These are phyloP conservation scores for Rhodotorula babjevae DNA, from an alignment of 768 basidiomycete genomes.

Conservation along the genomic window DNA sequence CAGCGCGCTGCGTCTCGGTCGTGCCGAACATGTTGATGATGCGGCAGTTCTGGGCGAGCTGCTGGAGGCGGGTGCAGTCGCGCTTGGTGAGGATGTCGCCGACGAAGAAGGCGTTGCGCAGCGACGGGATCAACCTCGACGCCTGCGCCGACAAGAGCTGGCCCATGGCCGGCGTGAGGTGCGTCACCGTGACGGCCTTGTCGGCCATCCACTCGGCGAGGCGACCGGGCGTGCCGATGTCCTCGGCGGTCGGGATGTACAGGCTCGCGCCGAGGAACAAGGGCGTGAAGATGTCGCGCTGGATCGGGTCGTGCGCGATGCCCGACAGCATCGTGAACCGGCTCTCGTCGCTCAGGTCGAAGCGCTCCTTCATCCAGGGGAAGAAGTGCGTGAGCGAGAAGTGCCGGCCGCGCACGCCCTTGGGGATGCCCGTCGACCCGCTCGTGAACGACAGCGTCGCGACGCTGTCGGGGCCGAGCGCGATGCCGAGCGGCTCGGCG, in stretches of 20 bases:
- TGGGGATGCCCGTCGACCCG: slow-evolving; percentile 95
- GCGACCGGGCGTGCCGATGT: slow-evolving; percentile 92
- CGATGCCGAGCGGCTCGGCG: slow-evolving; percentile 70
- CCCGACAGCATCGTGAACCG: slow-evolving; percentile 98
- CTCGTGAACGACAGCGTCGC: slow-evolving; percentile 95
- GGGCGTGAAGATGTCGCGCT: slow-evolving; percentile 98
- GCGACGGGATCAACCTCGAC: slow-evolving; percentile 72
- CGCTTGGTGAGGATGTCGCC: slow-evolving; percentile 99
- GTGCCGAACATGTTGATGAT: slow-evolving; percentile 99
- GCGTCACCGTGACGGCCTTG: slow-evolving; percentile 85
- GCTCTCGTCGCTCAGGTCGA: slow-evolving; percentile 65
- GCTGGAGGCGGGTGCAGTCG: slow-evolving; percentile 88
- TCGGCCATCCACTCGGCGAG: slow-evolving; percentile 98
- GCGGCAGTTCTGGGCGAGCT: slow-evolving; percentile 80
- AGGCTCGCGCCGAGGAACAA: slow-evolving; percentile 93
- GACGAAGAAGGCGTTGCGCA: slow-evolving; percentile 91
- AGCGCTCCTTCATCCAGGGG: slow-evolving; percentile 95
- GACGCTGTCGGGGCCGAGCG: slow-evolving; percentile 88
- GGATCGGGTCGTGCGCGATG: slow-evolving; percentile 98
- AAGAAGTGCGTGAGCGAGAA: slow-evolving; percentile 98
- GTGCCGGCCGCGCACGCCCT: slow-evolving; percentile 93
- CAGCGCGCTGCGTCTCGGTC: slow-evolving; percentile 97
- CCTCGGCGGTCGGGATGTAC: slow-evolving; percentile 91
- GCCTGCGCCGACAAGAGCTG: slow-evolving; percentile 90
- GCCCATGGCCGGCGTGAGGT: slow-evolving; percentile 98